Evolutionary conservation across 2,329 filamentous ascomycete genomes (phyloP).

Genomic region (Aureobasidium sp.): DNA sequence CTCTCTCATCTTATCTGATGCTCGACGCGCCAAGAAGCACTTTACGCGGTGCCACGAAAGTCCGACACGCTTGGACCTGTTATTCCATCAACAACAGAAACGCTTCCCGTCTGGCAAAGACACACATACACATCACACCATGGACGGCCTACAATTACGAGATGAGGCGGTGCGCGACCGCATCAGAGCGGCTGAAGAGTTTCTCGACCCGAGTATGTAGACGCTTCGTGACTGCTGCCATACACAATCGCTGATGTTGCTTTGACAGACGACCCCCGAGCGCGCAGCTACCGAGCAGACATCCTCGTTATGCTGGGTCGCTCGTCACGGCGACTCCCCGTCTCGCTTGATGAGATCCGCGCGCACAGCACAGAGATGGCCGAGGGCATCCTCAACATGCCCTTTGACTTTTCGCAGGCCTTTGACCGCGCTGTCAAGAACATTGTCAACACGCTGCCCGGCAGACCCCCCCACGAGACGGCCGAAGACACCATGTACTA

Average conservation of each 20-base stretch:
- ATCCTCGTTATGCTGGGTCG: conserved; percentile 71
- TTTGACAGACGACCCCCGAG: conserved; percentile 47
- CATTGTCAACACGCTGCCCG: conserved; percentile 72
- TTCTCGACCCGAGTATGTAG: conserved; percentile 75
- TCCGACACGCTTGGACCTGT: background rate
- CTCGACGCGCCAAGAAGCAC: background rate
- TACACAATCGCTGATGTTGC: conserved; percentile 20
- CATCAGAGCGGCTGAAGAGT: conserved; percentile 81
- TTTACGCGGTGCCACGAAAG: conserved; percentile 2
- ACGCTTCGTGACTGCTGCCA: background rate
- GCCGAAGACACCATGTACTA: conserved; percentile 78
- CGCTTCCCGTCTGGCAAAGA: background rate
- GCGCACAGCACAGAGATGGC: conserved; percentile 80
- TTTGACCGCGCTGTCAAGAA: conserved; percentile 89
- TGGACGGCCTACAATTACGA: conserved; percentile 69
- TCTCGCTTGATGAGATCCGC: conserved; percentile 78
- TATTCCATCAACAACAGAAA: background rate
- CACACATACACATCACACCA: conserved; percentile 29
- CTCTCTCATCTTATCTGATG: background rate
- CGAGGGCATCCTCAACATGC: conserved; percentile 68
- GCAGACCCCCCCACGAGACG: conserved; percentile 67
- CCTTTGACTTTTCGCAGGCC: conserved; percentile 81
- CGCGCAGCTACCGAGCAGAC: conserved; percentile 73
- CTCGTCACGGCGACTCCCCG: conserved; percentile 47
- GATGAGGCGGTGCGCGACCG: conserved; percentile 81